Base-by-base conservation (phyloP, 305 asterid species). In the Rubia peregrina region DNA sequence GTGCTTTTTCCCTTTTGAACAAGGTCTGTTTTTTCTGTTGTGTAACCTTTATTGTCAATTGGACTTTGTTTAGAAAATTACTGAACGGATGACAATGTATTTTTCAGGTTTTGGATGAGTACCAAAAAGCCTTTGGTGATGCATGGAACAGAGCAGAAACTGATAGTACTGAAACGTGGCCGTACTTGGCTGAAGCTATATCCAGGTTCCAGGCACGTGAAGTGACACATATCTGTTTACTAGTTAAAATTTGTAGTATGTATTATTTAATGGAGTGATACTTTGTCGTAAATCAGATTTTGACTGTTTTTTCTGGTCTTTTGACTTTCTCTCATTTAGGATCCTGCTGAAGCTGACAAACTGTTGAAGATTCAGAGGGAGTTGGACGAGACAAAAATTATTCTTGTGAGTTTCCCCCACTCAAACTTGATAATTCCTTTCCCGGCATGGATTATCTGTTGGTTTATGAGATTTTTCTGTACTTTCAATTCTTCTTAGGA, bases 311-410 rank as follows among this genome's bases (percentile, higher is more conserved):
- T 76, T 14, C 61, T 78, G 30, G 66, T 56, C 22, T 73, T 59
- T 66, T 74, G 16, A 41, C 19, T 61, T 71, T 46, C 4, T 71
- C 68, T 67, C 59, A 53, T 75, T 62, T 77, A 94, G 97, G 97
- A 94, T 69, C 98, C 97, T 74, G 97, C 97, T 22, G 96, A 93
- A 81, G 98, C 96, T 72, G 97, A 93, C 88, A 91, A 93, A 85
- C 88, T 89, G 78, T 80, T 93, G 82, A 89, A 74, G 76, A 89
- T 93, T 80, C 97, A 93, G 83, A 78, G 95, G 81, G 98, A 91
- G 82, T 80, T 93, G 88, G 97, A 91, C 80, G 98, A 93, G 79
- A 93, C 97, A 21, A 91, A 93, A 85, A 93, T 93, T 76, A 94
- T 94, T 76, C 98, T 94, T 71, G 98, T 91, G 80, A 88, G 95